Conservation (phyloP, 306 rosid species). For the Acacia melanoxylon region DNA sequence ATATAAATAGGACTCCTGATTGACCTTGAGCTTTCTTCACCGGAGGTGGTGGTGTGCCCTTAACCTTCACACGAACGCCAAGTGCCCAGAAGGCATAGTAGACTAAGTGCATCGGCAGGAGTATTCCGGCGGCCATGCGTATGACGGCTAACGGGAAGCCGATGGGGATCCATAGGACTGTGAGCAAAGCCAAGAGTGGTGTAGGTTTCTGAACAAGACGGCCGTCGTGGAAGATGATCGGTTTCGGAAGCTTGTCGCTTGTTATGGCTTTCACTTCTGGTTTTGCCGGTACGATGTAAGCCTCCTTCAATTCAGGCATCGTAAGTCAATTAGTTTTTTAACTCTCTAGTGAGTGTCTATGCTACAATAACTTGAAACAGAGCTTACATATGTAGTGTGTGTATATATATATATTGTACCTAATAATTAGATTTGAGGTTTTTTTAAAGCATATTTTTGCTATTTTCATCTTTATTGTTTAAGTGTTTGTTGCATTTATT, state of each 20-base stretch:
- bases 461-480: too few species aligned
- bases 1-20: constrained; percentile 67
- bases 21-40: constrained; percentile 35
- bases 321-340: neutral
- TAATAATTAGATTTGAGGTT: too few species aligned
- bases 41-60: constrained; percentile 68
- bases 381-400: too few species aligned
- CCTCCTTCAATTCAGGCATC: constrained; percentile 47
- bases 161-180: constrained; percentile 72
- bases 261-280: constrained; percentile 51
- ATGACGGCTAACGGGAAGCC: constrained; percentile 72
- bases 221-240: constrained; percentile 85
- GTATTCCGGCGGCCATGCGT: constrained; percentile 65
- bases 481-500: too few species aligned
- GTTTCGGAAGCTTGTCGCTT: constrained; percentile 68
- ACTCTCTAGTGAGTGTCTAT: too few species aligned
- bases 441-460: too few species aligned
- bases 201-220: constrained; percentile 73
- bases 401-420: too few species aligned
- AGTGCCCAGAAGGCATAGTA: constrained; percentile 71
- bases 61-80: constrained; percentile 67
- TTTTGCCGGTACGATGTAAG: constrained; percentile 56
- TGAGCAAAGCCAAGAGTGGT: constrained; percentile 57
- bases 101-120: constrained; percentile 79
- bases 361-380: too few species aligned